These are phyloP conservation scores for Ascochyta lentis DNA, from an alignment of 2,329 filamentous ascomycete genomes.

Conservation along the genomic window DNA sequence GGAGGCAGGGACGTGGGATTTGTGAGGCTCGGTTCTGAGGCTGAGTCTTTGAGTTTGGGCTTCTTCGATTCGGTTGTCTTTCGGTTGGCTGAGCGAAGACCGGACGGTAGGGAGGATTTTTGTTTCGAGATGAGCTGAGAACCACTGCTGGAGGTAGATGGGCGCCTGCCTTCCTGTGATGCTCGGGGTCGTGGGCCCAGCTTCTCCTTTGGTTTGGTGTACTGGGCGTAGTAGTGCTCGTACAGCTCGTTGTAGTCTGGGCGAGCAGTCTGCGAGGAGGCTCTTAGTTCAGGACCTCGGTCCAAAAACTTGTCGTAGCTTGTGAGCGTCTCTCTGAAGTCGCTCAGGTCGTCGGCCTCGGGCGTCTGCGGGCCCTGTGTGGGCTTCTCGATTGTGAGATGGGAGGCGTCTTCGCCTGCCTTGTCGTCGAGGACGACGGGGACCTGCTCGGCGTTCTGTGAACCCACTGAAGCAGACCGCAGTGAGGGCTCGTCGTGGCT, in stretches of 20 bases:
- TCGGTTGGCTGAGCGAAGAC: constrained; percentile 65
- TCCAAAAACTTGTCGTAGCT: constrained; percentile 46
- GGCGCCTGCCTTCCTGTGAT: constrained; percentile 70
- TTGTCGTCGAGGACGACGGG: constrained; percentile 16
- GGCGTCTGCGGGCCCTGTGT: constrained; percentile 30
- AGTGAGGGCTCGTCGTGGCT: constrained; percentile 17
- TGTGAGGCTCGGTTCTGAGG: constrained; percentile 29
- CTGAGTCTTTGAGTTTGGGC: constrained; percentile 46
- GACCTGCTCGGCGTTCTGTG: constrained; percentile 25
- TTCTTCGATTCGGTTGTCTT: constrained; percentile 41
- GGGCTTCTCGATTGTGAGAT: constrained; percentile 31
- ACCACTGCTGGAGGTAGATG: constrained; percentile 62
- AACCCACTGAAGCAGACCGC: constrained; percentile 17
- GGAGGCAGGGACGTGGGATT: constrained; percentile 43
- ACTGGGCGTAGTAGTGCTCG: constrained; percentile 56
- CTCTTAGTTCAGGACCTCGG: constrained; percentile 51
- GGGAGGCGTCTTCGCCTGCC: constrained; percentile 14
- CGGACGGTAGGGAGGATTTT: constrained; percentile 78
- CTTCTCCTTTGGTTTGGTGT: constrained; percentile 83
- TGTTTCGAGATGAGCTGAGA: constrained; percentile 63
- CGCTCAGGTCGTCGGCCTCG: constrained; percentile 26
- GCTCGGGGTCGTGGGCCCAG: constrained; percentile 86
- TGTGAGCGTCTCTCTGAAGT: constrained; percentile 38
- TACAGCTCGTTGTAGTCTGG: constrained; percentile 52
- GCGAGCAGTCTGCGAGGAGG: constrained; percentile 51